Base-by-base conservation (phyloP, 2,329 filamentous ascomycete genomes). In the Colletotrichum lentis region DNA sequence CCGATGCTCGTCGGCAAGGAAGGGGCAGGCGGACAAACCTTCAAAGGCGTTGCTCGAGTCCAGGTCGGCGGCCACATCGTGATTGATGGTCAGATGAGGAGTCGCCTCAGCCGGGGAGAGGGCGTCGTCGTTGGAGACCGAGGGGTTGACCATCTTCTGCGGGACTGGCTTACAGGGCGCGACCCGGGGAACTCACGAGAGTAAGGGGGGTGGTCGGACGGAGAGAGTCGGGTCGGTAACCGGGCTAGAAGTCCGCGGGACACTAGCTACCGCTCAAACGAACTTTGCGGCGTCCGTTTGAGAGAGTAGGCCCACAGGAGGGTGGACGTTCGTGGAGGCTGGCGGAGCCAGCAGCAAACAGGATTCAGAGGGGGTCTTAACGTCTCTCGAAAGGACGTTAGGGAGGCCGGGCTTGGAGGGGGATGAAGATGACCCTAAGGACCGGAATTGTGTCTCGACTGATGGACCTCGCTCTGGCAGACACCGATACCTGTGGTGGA, bases 231-330 rank as follows among this genome's bases (percentile, higher is more conserved):
- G 46, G 37, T 60, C 35, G 57, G 69, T 37, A 37, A 20, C 1
- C 73, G 73, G 78, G 78, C 80, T 69, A 69, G 67, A 81, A 84
- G 85, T 88, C 87, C 86, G 90, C 91, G 91, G 91, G 96, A 93
- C 94, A 92, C 93, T 94, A 91, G 93, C 94, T 96, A 90, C 92
- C 89, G 87, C 93, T 89, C 93, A 96, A 93, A 95, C 92, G 93
- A 94, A 94, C 91, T 88, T 91, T 93, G 91, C 88, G 89, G 90
- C 86, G 91, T 92, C 86, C 92, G 93, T 87, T 89, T 92, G 92
- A 94, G 92, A 94, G 91, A 96, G 93, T 94, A 96, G 93, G 92
- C 93, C 93, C 93, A 96, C 91, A 88, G 87, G 85, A 87, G 81
- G 84, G 86, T 85, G 83, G 84, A 82, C 80, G 80, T 81, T 76